These are phyloP conservation scores for Kernera saxatilis DNA, from an alignment of 345 rosid genomes.

Conservation along the genomic window DNA sequence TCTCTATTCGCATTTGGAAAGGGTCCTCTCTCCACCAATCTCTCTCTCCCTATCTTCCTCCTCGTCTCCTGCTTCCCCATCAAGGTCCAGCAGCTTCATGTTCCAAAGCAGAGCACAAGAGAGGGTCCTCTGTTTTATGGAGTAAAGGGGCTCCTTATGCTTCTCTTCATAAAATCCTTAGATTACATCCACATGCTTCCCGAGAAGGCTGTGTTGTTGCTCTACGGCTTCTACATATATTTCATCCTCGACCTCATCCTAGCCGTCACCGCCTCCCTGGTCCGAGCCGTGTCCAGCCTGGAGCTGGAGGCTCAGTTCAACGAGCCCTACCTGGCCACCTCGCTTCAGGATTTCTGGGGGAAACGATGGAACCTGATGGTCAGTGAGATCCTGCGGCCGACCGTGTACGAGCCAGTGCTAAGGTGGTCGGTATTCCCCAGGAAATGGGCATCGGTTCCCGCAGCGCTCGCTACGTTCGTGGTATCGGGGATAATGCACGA, in stretches of 20 bases:
- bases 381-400: background rate
- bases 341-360: conserved; percentile 1
- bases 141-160: background rate
- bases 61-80: background rate
- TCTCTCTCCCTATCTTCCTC: background rate
- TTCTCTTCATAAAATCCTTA: background rate
- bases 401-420: background rate
- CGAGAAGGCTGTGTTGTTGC: background rate
- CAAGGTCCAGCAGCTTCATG: background rate
- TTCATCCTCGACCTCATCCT: background rate
- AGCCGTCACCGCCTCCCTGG: background rate
- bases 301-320: background rate
- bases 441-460: background rate
- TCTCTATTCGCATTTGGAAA: background rate
- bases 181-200: background rate
- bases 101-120: background rate
- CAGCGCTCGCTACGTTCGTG: background rate
- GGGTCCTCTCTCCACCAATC: background rate
- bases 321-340: background rate
- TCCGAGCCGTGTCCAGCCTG: background rate
- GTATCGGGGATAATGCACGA: background rate
- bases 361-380: background rate
- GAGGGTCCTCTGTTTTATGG: background rate
- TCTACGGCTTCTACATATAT: background rate
- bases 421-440: background rate